Conservation (phyloP, 768 basidiomycete genomes). For the Tulasnella sp. region DNA sequence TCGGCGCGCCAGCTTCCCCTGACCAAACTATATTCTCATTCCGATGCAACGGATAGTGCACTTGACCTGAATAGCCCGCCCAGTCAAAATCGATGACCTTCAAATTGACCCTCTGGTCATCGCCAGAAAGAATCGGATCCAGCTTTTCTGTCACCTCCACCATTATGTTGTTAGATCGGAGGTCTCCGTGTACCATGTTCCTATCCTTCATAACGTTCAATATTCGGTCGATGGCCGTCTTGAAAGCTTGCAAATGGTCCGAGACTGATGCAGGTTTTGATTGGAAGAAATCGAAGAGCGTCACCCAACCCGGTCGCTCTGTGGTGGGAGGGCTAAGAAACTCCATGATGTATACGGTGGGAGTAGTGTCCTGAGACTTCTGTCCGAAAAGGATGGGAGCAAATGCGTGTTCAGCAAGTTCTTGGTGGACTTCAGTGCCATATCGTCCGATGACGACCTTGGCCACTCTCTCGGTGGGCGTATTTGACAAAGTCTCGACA, state of each 20-base stretch:
- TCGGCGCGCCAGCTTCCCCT: neutral
- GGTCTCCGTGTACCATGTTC: slow-evolving; percentile 1
- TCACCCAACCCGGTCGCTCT: neutral
- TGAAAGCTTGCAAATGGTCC: neutral
- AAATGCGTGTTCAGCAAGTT: neutral
- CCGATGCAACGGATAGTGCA: slow-evolving; percentile 5
- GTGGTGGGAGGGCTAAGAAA: neutral
- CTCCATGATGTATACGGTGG: neutral
- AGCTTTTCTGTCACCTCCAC: neutral
- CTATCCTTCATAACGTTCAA: neutral
- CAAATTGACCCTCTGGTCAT: neutral
- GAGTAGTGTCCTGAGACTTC: neutral
- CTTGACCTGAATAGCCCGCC: slow-evolving; percentile 3
- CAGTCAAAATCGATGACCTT: slow-evolving; percentile 10
- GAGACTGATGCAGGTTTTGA: no score
- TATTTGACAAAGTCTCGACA: neutral
- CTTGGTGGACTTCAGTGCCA: neutral
- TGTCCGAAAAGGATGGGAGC: neutral
- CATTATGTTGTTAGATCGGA: slow-evolving; percentile 3
- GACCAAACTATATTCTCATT: slow-evolving; percentile 3
- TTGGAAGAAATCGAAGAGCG: neutral
- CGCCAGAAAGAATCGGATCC: neutral
- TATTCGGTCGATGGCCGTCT: neutral
- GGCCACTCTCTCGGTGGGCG: neutral
- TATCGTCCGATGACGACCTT: neutral